Evolutionary conservation across 2,329 filamentous ascomycete genomes (phyloP).

Genomic region (Zopfia rhizophila): DNA sequence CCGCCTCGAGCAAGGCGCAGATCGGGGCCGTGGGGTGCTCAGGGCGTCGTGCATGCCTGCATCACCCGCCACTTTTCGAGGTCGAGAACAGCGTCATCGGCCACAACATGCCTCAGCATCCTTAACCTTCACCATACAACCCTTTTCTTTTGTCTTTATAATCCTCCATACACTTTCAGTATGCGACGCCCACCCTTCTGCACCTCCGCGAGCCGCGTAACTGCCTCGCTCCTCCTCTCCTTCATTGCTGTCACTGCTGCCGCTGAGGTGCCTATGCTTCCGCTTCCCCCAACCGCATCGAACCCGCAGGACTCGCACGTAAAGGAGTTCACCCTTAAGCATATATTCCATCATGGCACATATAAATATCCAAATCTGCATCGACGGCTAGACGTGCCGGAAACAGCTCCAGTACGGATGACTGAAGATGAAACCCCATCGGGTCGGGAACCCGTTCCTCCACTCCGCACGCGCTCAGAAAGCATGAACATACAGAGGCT

Average conservation of each 20-base stretch:
- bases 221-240: slow-evolving; percentile 71
- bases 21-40: no score
- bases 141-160: slow-evolving; percentile 1
- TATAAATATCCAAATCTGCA: slow-evolving; percentile 81
- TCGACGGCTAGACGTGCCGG: slow-evolving; percentile 76
- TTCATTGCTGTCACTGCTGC: slow-evolving; percentile 69
- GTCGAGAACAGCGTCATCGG: no score
- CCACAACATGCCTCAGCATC: no score
- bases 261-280: slow-evolving; percentile 45
- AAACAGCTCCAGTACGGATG: slow-evolving; percentile 70
- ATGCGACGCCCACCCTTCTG: slow-evolving; percentile 44
- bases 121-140: slow-evolving; percentile 3
- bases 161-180: no score
- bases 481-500: slow-evolving; percentile 80
- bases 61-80: no score
- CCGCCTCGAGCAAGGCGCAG: no score
- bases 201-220: slow-evolving; percentile 70
- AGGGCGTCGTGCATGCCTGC: no score
- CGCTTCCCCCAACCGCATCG: slow-evolving; percentile 34
- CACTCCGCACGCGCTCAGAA: slow-evolving; percentile 67
- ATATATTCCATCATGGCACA: slow-evolving; percentile 93
- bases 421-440: slow-evolving; percentile 64
- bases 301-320: slow-evolving; percentile 27
- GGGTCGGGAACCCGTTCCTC: slow-evolving; percentile 54
- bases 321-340: slow-evolving; percentile 68